A percentile compares a stretch with the other conserved stretches of the same genome.
These are phyloP conservation scores for Boletellus ananiceps DNA, from an alignment of 768 basidiomycete genomes.

Conservation along the genomic window DNA sequence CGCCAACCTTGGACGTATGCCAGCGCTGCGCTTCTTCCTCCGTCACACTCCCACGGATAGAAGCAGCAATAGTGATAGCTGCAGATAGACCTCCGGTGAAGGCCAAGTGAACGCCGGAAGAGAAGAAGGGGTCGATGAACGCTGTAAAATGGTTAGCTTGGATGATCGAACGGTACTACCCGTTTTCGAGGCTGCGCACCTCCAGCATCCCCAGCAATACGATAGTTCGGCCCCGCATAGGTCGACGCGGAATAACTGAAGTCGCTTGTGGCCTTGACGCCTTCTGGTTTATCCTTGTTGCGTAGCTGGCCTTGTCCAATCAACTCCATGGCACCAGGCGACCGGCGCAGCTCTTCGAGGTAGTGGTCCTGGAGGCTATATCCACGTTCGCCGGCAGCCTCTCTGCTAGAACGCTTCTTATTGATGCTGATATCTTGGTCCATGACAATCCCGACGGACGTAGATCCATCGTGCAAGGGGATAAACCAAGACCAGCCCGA, in stretches of 20 bases:
- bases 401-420: conserved; percentile 2
- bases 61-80: not conserved
- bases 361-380: not conserved
- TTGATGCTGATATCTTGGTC: conserved; percentile 1
- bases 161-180: not conserved
- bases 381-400: not conserved
- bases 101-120: not conserved
- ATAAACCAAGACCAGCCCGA: not conserved
- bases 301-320: not conserved
- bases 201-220: not conserved
- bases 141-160: not conserved
- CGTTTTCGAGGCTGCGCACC: not conserved
- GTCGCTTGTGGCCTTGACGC: not conserved
- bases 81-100: not conserved
- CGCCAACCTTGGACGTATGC: conserved; percentile 11
- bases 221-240: not conserved
- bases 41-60: not conserved
- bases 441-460: not conserved
- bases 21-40: conserved; percentile 6
- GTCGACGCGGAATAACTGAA: not conserved
- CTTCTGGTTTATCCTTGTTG: not conserved
- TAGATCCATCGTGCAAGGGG: not conserved
- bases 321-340: not conserved
- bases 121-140: conserved; percentile 1
- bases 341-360: not conserved